phyloP scores from a whole-genome alignment of 768 basidiomycete genomes.

The Lactifluus subvellereus region DNA sequence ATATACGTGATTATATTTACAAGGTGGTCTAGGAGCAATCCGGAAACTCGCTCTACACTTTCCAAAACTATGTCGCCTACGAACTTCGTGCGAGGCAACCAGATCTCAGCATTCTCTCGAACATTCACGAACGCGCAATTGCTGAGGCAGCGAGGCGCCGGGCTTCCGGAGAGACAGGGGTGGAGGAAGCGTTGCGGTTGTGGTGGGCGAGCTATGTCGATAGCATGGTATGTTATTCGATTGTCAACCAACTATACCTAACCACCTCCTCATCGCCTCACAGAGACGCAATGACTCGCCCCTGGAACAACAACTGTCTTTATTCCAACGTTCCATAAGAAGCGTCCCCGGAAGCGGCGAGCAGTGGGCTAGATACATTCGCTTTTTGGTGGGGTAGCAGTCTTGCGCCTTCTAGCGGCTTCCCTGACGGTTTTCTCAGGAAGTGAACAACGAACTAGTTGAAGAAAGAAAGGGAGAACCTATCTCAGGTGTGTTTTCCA shows the following conservation, averaged over 20 bases:
- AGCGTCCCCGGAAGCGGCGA: constrained; percentile 75
- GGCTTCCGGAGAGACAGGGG: constrained; percentile 47
- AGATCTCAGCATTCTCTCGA: constrained; percentile 49
- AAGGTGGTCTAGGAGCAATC: constrained; percentile 23
- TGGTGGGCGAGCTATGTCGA: constrained; percentile 78
- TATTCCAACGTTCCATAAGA: constrained; percentile 53
- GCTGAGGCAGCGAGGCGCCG: constrained; percentile 59
- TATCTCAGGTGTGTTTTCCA: constrained; percentile 9
- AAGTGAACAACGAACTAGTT: constrained; percentile 10
- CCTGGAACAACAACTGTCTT: constrained; percentile 37
- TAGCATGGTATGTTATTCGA: constrained; percentile 46
- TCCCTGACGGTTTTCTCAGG: not conserved
- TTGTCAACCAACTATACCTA: not conserved
- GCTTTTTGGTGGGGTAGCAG: constrained; percentile 49
- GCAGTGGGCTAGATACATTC: constrained; percentile 73
- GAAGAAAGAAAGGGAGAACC: constrained; percentile 18
- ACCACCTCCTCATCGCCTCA: constrained; percentile 3
- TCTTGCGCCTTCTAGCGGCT: not conserved
- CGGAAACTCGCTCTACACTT: constrained; percentile 48
- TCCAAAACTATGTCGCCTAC: constrained; percentile 53
- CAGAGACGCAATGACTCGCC: constrained; percentile 44
- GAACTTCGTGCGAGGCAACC: constrained; percentile 59
- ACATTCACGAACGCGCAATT: constrained; percentile 70
- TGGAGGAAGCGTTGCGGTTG: constrained; percentile 51
- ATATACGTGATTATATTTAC: constrained; percentile 28